Conservation (phyloP, 306 rosid species). For the Comarum palustre region DNA sequence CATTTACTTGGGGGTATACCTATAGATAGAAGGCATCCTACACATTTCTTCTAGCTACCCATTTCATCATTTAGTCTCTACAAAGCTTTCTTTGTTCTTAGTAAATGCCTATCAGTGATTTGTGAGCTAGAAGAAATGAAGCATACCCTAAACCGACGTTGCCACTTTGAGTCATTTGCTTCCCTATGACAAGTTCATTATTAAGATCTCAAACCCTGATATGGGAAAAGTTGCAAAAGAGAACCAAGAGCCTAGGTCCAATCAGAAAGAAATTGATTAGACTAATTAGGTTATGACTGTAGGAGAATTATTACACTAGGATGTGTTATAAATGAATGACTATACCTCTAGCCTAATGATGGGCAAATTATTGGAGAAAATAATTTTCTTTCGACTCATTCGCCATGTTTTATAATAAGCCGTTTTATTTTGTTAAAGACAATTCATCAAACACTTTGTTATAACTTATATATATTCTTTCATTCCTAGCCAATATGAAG, state of each 20-base stretch:
- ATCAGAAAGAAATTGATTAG: neutral
- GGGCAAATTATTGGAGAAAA: neutral
- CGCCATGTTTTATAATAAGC: rapidly evolving
- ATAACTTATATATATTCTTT: neutral
- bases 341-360: neutral
- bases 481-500: rapidly evolving
- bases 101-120: neutral
- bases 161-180: neutral
- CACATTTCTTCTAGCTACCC: neutral
- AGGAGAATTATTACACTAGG: neutral
- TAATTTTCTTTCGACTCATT: rapidly evolving
- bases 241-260: neutral
- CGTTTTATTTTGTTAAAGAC: rapidly evolving
- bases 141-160: neutral
- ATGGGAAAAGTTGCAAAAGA: neutral
- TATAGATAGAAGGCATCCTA: neutral
- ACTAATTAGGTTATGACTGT: neutral
- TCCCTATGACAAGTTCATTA: neutral
- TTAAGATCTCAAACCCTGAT: neutral
- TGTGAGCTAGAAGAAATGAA: neutral
- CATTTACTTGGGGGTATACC: neutral
- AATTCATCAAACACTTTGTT: neutral
- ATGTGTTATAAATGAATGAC: neutral
- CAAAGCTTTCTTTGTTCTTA: neutral
- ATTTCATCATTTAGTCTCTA: neutral